Evolutionary conservation across 352 stramenopile species (phyloP).

Genomic region (Pythium insidiosum): DNA sequence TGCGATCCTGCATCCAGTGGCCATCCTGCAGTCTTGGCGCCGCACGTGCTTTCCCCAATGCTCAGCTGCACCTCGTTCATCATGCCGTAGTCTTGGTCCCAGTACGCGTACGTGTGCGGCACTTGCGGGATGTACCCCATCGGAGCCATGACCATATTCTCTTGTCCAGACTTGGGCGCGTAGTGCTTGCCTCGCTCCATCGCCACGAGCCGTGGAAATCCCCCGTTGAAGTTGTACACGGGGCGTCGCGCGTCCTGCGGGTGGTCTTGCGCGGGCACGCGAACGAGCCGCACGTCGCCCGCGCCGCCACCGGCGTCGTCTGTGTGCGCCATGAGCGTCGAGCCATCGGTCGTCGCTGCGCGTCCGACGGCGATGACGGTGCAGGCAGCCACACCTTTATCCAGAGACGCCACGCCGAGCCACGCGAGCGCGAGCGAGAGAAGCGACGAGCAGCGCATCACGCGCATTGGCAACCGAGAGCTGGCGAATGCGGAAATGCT

Average conservation of each 20-base stretch:
- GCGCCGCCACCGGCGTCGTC: slow-evolving; percentile 69
- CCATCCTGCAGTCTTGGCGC: slow-evolving; percentile 75
- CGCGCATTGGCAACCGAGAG: too few species aligned
- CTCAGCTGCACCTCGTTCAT: slow-evolving; percentile 94
- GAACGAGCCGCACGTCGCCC: slow-evolving; percentile 87
- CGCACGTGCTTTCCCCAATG: slow-evolving; percentile 93
- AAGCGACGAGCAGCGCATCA: too few species aligned
- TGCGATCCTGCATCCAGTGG: slow-evolving; percentile 28
- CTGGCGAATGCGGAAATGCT: too few species aligned
- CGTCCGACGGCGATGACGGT: slow-evolving; percentile 84
- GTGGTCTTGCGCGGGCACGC: slow-evolving; percentile 82
- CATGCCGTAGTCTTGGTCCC: slow-evolving; percentile 92
- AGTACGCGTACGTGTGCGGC: slow-evolving; percentile 88
- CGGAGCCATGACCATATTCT: slow-evolving; percentile 35
- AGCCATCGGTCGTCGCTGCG: slow-evolving; percentile 70
- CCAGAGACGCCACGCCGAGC: too few species aligned
- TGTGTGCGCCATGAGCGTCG: slow-evolving; percentile 86
- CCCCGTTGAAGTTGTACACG: slow-evolving; percentile 64
- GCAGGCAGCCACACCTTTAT: slow-evolving; percentile 34
- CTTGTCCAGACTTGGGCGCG: slow-evolving; percentile 11
- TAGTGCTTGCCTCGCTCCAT: slow-evolving; percentile 71
- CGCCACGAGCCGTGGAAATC: slow-evolving; percentile 67
- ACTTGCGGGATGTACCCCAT: slow-evolving; percentile 89
- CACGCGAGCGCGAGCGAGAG: too few species aligned
- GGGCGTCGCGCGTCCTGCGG: slow-evolving; percentile 23